phyloP scores from a whole-genome alignment of 2,329 filamentous ascomycete genomes.

The Trichoderma hamatum region DNA sequence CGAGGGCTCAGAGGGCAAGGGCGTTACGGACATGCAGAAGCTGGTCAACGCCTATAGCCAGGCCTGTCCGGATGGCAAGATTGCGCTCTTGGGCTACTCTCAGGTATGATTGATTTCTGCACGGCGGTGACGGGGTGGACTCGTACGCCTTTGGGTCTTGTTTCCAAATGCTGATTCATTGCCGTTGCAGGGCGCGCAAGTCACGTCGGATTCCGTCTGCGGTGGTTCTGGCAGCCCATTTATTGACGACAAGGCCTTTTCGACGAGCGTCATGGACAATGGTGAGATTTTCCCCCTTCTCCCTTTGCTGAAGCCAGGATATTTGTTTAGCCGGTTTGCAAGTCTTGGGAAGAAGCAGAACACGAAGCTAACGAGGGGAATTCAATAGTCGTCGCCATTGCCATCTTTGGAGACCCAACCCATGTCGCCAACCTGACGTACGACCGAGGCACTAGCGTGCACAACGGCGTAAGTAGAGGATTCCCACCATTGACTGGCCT shows the following conservation, averaged over 20 bases:
- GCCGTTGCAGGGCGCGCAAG: slow-evolving; percentile 43
- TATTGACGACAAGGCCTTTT: slow-evolving; percentile 33
- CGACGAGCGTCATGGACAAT: slow-evolving; percentile 38
- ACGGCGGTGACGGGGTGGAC: no score
- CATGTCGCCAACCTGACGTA: slow-evolving; percentile 43
- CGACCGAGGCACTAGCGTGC: slow-evolving; percentile 43
- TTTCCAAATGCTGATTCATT: background rate
- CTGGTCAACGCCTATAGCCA: slow-evolving; percentile 39
- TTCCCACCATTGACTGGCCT: background rate
- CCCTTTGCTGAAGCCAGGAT: background rate
- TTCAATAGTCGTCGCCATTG: slow-evolving; percentile 44
- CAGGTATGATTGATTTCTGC: slow-evolving; percentile 37
- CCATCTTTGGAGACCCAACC: slow-evolving; percentile 48
- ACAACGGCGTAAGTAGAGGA: slow-evolving; percentile 41
- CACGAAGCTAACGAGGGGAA: background rate
- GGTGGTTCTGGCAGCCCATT: slow-evolving; percentile 40
- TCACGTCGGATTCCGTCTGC: slow-evolving; percentile 44
- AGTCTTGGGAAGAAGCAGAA: background rate
- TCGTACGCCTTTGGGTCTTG: no score
- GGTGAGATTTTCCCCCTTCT: slow-evolving; percentile 34
- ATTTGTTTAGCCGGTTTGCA: background rate
- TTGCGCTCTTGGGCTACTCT: slow-evolving; percentile 48
- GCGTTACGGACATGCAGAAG: slow-evolving; percentile 38
- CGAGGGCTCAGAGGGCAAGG: slow-evolving; percentile 40
- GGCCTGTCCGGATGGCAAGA: slow-evolving; percentile 44